Evolutionary conservation across 768 basidiomycete genomes (phyloP).

Genomic region (Naematelia encephala): DNA sequence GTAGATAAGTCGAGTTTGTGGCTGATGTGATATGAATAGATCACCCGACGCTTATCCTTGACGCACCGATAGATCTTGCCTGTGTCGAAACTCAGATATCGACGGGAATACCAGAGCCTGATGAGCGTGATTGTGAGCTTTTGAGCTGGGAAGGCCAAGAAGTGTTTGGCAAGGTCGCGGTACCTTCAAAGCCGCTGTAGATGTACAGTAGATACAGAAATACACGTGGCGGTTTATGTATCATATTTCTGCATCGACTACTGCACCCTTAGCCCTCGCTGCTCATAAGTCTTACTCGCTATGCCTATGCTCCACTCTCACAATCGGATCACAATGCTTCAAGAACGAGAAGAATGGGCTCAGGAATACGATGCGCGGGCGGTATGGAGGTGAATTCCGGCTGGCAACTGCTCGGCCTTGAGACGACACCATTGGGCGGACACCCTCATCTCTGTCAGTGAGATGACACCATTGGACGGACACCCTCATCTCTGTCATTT

Average conservation of each 20-base stretch:
- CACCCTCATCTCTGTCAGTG: not conserved
- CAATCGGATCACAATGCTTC: not conserved
- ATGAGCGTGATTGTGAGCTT: slow-evolving; percentile 75
- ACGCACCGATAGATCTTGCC: slow-evolving; percentile 53
- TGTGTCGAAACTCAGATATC: slow-evolving; percentile 95
- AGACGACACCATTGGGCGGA: no score
- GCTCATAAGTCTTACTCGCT: no score
- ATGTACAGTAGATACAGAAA: not conserved
- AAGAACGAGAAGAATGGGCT: no score
- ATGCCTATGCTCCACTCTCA: not conserved
- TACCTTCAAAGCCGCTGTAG: slow-evolving; percentile 26
- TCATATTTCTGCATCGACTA: no score
- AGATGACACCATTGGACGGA: no score
- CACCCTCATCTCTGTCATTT: not conserved
- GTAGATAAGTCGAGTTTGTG: not conserved
- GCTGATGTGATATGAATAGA: slow-evolving; percentile 55
- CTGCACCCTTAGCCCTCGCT: no score
- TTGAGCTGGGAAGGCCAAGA: slow-evolving; percentile 56
- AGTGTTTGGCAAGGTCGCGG: slow-evolving; percentile 42
- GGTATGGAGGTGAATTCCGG: no score
- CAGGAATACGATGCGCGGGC: no score
- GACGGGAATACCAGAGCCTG: slow-evolving; percentile 58
- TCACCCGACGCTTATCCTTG: slow-evolving; percentile 73
- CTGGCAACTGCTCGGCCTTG: no score
- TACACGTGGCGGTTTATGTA: no score